phyloP scores from a whole-genome alignment of 1,139 yeast genomes.

The Diutina sp. region DNA sequence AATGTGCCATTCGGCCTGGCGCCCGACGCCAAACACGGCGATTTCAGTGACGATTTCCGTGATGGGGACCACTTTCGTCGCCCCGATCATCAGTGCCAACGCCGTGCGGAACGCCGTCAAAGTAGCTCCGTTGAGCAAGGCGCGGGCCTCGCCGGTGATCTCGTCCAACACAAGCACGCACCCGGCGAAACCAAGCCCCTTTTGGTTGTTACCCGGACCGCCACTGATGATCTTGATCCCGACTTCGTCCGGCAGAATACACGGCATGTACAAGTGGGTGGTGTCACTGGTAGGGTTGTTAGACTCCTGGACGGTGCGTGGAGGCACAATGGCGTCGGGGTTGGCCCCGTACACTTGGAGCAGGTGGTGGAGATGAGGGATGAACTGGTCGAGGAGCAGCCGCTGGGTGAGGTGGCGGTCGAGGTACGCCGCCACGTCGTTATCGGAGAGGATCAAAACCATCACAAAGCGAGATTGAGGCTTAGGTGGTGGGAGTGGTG shows the following conservation, averaged over 20 bases:
- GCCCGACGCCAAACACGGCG: constrained; percentile 51
- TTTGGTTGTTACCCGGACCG: constrained; percentile 21
- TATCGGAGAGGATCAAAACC: not conserved
- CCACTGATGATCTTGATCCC: constrained; percentile 40
- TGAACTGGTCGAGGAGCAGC: constrained; percentile 13
- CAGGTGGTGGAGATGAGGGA: not conserved
- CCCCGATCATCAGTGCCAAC: constrained; percentile 38
- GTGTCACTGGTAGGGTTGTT: constrained; percentile 18
- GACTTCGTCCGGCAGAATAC: constrained; percentile 34
- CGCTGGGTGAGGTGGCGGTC: constrained; percentile 11
- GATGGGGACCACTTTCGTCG: constrained; percentile 16
- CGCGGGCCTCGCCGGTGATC: constrained; percentile 35
- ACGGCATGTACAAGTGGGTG: constrained; percentile 54
- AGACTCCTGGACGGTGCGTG: constrained; percentile 17
- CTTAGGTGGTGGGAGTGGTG: not conserved
- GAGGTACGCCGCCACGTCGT: not conserved
- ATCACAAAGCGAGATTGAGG: not conserved
- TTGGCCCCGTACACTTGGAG: constrained; percentile 8
- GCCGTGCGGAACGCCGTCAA: constrained; percentile 64
- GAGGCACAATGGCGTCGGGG: constrained; percentile 21
- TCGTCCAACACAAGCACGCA: constrained; percentile 37
- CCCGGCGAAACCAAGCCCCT: constrained; percentile 39
- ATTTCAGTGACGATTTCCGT: constrained; percentile 7
- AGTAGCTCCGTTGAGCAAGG: constrained; percentile 44
- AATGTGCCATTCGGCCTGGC: constrained; percentile 57